These are phyloP conservation scores for Isoetes taiwanensis DNA, from an alignment of 75 land plant species.

Conservation along the genomic window DNA sequence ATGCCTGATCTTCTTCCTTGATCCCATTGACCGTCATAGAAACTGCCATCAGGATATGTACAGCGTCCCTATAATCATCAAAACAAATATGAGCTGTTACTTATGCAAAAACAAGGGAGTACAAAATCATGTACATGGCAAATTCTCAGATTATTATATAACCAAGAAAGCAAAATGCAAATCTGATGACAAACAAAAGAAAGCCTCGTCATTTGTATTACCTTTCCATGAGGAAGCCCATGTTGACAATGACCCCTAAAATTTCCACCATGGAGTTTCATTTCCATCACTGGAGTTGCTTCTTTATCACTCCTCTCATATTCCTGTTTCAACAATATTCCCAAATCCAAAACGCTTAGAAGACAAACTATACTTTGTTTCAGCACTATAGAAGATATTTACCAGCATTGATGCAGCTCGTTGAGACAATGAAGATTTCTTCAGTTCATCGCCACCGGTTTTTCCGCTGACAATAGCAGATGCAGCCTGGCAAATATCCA, in stretches of 20 bases:
- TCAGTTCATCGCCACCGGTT: slow-evolving; percentile 13
- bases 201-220: slow-evolving; percentile 7
- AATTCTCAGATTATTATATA: background rate
- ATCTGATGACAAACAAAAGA: background rate
- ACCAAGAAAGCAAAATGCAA: background rate
- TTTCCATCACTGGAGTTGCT: slow-evolving; percentile 46
- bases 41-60: slow-evolving; percentile 48
- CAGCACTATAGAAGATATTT: background rate
- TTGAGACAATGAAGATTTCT: slow-evolving; percentile 36
- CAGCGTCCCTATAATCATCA: slow-evolving; percentile 42
- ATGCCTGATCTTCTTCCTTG: slow-evolving; percentile 59
- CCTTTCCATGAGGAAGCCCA: slow-evolving; percentile 92
- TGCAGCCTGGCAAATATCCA: slow-evolving; percentile 26
- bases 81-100: background rate
- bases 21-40: slow-evolving; percentile 72
- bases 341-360: background rate
- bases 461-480: slow-evolving; percentile 19
- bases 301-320: slow-evolving; percentile 45
- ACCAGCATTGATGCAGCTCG: slow-evolving; percentile 93
- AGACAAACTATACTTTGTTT: background rate
- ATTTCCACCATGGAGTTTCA: slow-evolving; percentile 43
- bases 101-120: too few species aligned
- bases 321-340: slow-evolving; percentile 33
- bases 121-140: background rate
- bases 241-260: slow-evolving; percentile 61